Evolutionary conservation across 306 rosid genomes (phyloP).

Genomic region (Elaeagnus macrophylla): DNA sequence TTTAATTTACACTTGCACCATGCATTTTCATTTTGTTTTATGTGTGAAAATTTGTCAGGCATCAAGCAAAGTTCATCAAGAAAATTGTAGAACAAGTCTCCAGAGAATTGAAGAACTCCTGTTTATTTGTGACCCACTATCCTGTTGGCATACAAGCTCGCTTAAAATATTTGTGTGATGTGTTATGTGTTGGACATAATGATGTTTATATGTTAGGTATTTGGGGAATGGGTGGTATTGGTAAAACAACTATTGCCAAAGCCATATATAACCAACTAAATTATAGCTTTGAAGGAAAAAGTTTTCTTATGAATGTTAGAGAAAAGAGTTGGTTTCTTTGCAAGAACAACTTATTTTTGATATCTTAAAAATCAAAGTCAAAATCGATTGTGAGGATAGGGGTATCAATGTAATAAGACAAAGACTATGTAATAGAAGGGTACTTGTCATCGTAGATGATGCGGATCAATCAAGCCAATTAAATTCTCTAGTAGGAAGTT

Average conservation of each 20-base stretch:
- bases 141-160: background rate
- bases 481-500: background rate
- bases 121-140: background rate
- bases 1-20: too few species aligned
- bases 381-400: background rate
- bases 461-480: background rate
- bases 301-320: background rate
- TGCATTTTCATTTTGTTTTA: too few species aligned
- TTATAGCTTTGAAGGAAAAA: background rate
- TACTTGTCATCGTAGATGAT: background rate
- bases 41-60: background rate
- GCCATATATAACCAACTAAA: background rate
- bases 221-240: background rate
- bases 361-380: background rate
- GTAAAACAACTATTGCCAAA: background rate
- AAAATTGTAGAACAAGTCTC: background rate
- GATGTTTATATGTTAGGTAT: background rate
- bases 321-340: background rate
- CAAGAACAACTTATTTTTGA: background rate
- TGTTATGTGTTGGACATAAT: background rate
- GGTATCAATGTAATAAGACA: background rate
- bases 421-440: background rate
- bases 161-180: too few species aligned
- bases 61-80: background rate
- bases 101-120: background rate